Base-by-base conservation (phyloP, 2,329 filamentous ascomycete species). In the Cladosporium cucumerinum region DNA sequence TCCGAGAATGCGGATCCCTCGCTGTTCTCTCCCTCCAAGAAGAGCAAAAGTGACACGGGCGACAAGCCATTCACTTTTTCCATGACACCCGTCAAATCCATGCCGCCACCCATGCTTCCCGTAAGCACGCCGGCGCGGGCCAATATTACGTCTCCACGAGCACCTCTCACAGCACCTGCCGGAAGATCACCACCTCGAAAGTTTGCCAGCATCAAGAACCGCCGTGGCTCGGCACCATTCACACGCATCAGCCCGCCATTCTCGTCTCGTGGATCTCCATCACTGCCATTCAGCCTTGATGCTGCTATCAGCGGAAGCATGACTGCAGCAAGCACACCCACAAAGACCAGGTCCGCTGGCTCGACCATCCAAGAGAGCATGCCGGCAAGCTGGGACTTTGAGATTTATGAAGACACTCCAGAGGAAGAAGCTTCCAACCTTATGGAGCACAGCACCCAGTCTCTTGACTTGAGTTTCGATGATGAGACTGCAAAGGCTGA, bases 401-500 rank as follows among this genome's bases (percentile, higher is more conserved):
- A 94, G 66, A 98, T 99, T 73, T 89, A 97, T 75, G 92, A 97
- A 75, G 94, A 99, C 77, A 92, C 91, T 0, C 86, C 90, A 8
- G 91, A 97, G 75, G 91, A 97, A 74, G 89, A 96, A 75, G 91
- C 95, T 78, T 92, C 93, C 72, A 97, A 96, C 73, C 82, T 97
- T 46, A 91, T 98, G 80, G 91, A 97, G 78, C 94, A 97, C 80
- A 90, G 89, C 64, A 94, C 94, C 8, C 89, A 89, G 68, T 88
- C 89, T 0, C 85, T 98, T 3, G 94, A 98, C 75, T 92, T 98
- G 73, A 92, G 88, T 70, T 93, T 92, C 25, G 93, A 97, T 72
- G 93, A 97, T 75, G 90, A 93, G 77, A 85, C 85, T 73, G 78
- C 74, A 76, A 82, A 70, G 82, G 82, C 79, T 65, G 73, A 76